Evolutionary conservation across 1,284 basidiomycete species (phyloP).

Genomic region (Cerioporus squamosus): DNA sequence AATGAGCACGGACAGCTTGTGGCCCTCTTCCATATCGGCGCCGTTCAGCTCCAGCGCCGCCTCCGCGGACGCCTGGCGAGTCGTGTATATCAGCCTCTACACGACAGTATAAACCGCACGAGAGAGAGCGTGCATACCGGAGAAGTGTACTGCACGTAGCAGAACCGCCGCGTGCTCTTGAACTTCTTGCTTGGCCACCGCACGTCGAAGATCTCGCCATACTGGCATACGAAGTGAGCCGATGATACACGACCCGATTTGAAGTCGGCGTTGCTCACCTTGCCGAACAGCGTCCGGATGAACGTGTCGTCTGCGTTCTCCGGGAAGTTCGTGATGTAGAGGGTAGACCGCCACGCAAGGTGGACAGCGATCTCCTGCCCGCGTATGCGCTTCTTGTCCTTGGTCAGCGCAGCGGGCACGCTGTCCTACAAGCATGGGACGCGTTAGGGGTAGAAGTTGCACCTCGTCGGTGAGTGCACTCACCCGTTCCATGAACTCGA

Average conservation of each 20-base stretch:
- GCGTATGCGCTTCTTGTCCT: conserved; percentile 88
- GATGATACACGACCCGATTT: background rate
- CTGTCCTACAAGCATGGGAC: conserved; percentile 54
- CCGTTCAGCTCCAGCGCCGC: conserved; percentile 81
- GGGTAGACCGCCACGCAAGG: conserved; percentile 91
- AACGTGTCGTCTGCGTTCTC: conserved; percentile 81
- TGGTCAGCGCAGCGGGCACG: conserved; percentile 86
- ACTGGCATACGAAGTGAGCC: conserved; percentile 48
- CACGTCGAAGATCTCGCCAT: conserved; percentile 90
- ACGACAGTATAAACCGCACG: background rate
- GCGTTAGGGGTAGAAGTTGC: background rate
- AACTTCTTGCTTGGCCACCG: conserved; percentile 99
- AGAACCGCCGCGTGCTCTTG: conserved; percentile 89
- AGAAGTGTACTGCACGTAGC: conserved; percentile 90
- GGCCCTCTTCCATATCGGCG: conserved; percentile 69
- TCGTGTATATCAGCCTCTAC: background rate
- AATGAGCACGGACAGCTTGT: conserved; percentile 79
- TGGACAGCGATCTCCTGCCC: conserved; percentile 81
- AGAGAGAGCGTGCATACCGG: conserved; percentile 57
- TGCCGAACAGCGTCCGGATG: conserved; percentile 78
- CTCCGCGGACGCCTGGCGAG: conserved; percentile 69
- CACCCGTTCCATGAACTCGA: conserved; percentile 80
- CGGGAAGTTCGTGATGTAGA: conserved; percentile 97
- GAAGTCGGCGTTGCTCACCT: conserved; percentile 48
- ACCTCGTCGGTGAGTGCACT: conserved; percentile 23